Percentiles rank a stretch among this genome's conserved stretches.
These are phyloP conservation scores for Chionographis japonica DNA, from an alignment of 106 monocot genomes.

Conservation along the genomic window DNA sequence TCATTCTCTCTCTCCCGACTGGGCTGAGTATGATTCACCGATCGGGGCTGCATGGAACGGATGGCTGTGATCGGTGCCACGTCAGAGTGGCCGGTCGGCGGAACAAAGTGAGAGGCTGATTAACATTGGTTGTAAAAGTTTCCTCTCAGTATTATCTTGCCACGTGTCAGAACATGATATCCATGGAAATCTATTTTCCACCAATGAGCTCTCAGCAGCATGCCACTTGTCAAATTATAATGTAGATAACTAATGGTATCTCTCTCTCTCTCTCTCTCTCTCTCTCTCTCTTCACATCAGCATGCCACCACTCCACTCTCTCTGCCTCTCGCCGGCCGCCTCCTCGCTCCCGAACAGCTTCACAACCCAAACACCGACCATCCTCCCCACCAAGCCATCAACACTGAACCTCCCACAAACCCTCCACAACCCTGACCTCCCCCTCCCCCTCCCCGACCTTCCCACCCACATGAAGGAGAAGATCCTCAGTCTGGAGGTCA, in stretches of 20 bases:
- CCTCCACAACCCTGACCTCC: neutral
- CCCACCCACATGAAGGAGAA: constrained; percentile 56
- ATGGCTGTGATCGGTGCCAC: too few species aligned
- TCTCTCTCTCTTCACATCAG: neutral
- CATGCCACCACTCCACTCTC: constrained; percentile 30
- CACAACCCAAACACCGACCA: neutral
- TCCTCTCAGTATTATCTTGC: neutral
- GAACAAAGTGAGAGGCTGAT: too few species aligned
- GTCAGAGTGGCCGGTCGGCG: too few species aligned
- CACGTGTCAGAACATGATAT: neutral
- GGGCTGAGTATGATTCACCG: neutral
- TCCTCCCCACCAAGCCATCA: constrained; percentile 12
- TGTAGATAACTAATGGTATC: neutral
- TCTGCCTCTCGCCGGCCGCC: constrained; percentile 16
- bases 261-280: neutral
- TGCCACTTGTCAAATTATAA: neutral
- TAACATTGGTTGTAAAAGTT: too few species aligned
- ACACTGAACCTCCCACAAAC: neutral
- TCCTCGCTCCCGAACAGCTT: constrained; percentile 2
- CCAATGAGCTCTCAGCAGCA: neutral
- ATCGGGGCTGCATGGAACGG: too few species aligned
- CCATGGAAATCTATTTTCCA: neutral
- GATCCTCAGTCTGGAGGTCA: constrained; percentile 75
- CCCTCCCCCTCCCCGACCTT: constrained; percentile 42
- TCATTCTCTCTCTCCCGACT: too few species aligned